These are phyloP conservation scores for Quaeritorhiza haematococci DNA, from an alignment of 371 early-diverging fungal species.

Conservation along the genomic window DNA sequence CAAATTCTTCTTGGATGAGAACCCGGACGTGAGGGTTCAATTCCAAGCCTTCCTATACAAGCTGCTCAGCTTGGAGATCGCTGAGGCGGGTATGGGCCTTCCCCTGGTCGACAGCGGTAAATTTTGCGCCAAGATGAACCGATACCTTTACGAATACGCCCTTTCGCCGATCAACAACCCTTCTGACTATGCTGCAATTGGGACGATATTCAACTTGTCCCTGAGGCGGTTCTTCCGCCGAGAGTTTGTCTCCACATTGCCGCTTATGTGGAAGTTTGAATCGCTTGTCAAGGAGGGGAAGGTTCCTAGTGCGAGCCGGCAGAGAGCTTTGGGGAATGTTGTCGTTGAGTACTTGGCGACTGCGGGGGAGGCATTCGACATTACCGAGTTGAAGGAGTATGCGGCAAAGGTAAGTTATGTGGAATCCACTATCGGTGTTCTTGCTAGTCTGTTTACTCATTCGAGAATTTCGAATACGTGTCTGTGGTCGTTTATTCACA, in stretches of 20 bases:
- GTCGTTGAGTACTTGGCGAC: conserved; percentile 50
- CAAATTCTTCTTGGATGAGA: not conserved
- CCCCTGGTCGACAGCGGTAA: not conserved
- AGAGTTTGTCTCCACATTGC: conserved; percentile 56
- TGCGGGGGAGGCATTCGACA: conserved; percentile 36
- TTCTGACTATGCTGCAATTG: conserved; percentile 54
- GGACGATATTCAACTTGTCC: conserved; percentile 45
- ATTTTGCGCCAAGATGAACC: conserved; percentile 51
- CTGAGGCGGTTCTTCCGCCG: conserved; percentile 51
- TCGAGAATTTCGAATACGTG: too few relatives aligned
- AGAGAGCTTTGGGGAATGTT: conserved; percentile 54
- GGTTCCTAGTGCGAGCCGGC: conserved; percentile 37
- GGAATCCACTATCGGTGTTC: too few relatives aligned
- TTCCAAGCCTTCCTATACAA: conserved; percentile 3
- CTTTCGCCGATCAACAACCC: conserved; percentile 44
- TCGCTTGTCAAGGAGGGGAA: conserved; percentile 26
- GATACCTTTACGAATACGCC: conserved; percentile 54
- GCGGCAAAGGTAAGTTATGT: conserved; percentile 11
- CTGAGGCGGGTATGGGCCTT: conserved; percentile 1
- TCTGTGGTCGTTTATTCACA: too few relatives aligned
- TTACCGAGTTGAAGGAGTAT: conserved; percentile 21
- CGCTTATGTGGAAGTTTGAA: conserved; percentile 28
- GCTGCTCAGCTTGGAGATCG: conserved; percentile 1
- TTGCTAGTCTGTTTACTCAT: too few relatives aligned
- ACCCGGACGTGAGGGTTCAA: not conserved